phyloP scores from a whole-genome alignment of 768 basidiomycete genomes.

The Podaxis carcinomalis region DNA sequence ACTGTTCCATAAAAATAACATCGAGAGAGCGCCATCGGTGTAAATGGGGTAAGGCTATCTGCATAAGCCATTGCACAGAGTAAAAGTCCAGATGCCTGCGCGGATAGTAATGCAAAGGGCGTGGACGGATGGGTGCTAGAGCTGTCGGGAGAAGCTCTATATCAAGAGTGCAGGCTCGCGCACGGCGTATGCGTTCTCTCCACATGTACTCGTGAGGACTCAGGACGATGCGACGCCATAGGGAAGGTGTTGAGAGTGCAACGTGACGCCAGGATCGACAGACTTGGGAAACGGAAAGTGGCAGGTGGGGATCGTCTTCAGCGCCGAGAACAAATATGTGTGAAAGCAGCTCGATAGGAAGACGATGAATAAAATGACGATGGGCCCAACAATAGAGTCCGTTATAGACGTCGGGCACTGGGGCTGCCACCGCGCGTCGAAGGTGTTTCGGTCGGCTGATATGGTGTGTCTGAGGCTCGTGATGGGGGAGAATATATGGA shows the following conservation, averaged over 20 bases:
- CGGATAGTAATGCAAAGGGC: conserved; percentile 20
- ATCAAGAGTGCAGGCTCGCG: conserved; percentile 58
- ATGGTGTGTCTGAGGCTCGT: conserved; percentile 12
- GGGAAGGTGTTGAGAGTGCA: conserved; percentile 51
- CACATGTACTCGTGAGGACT: conserved; percentile 51
- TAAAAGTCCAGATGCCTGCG: conserved; percentile 33
- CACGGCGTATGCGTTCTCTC: conserved; percentile 56
- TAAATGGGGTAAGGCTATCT: conserved; percentile 47
- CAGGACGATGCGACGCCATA: conserved; percentile 63
- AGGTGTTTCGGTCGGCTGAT: conserved; percentile 36
- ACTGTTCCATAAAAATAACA: conserved; percentile 48
- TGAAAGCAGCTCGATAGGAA: conserved; percentile 62
- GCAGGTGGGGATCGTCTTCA: conserved; percentile 51
- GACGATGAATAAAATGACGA: conserved; percentile 47
- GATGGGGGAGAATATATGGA: neutral
- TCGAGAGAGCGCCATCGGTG: conserved; percentile 60
- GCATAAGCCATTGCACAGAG: conserved; percentile 58
- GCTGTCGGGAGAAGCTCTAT: conserved; percentile 42
- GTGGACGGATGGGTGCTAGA: conserved; percentile 20
- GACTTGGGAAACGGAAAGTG: conserved; percentile 63
- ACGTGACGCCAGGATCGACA: conserved; percentile 62
- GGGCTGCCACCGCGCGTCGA: conserved; percentile 23
- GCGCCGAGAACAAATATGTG: conserved; percentile 61
- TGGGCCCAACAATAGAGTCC: conserved; percentile 15
- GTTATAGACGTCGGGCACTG: conserved; percentile 10